phyloP scores from a whole-genome alignment of 2,329 filamentous ascomycete genomes.

The Trichophyton mentagrophytes region DNA sequence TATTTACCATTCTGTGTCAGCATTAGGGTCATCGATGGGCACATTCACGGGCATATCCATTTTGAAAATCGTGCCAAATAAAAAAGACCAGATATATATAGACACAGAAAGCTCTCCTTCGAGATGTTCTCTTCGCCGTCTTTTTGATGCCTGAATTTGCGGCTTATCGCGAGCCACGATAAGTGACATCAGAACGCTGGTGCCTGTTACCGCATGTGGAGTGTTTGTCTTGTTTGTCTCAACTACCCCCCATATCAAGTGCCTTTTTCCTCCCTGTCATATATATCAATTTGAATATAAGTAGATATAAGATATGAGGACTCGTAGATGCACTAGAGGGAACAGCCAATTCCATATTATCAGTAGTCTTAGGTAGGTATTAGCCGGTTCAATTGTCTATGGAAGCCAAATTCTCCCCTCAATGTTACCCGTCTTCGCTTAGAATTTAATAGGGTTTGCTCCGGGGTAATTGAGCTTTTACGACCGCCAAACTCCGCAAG shows the following conservation, averaged over 20 bases:
- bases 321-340: background rate
- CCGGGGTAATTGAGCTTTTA: too few relatives aligned
- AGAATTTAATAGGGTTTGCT: too few relatives aligned
- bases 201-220: background rate
- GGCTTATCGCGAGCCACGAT: background rate
- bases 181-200: conserved; percentile 14
- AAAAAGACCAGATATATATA: background rate
- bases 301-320: background rate
- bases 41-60: conserved; percentile 55
- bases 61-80: conserved; percentile 14
- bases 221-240: conserved; percentile 15
- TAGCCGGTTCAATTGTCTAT: too few relatives aligned
- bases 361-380: too few relatives aligned
- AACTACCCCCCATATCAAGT: background rate
- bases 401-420: too few relatives aligned
- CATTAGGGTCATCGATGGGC: conserved; percentile 87
- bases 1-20: conserved; percentile 92
- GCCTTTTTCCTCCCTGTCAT: background rate
- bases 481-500: background rate
- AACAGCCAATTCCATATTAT: background rate
- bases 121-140: background rate
- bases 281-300: background rate
- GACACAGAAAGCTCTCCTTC: background rate
- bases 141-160: background rate
- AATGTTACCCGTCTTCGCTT: too few relatives aligned